Evolutionary conservation across 176 grass and related monocot genomes (phyloP).

Genomic region (Oropetium thomaeum): DNA sequence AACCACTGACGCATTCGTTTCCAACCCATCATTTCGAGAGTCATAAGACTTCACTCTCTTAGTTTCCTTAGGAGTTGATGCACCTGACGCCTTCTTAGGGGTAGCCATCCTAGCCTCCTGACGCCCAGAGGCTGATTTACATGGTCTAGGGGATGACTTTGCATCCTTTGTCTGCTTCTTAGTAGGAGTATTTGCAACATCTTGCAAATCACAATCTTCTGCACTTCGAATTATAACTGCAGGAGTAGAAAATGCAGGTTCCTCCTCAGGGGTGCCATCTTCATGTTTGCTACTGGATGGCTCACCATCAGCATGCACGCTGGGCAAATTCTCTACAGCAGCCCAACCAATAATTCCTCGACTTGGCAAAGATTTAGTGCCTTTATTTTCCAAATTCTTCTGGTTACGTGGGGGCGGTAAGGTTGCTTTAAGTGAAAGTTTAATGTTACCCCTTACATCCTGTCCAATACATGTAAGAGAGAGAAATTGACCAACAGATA

Average conservation of each 20-base stretch:
- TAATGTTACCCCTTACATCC: conserved; percentile 92
- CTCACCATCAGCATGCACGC: conserved; percentile 34
- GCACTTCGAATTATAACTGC: conserved; percentile 71
- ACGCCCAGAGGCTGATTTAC: background rate
- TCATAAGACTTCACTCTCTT: conserved; percentile 40
- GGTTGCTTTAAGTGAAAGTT: conserved; percentile 82
- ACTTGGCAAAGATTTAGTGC: conserved; percentile 39
- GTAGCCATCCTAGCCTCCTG: conserved; percentile 25
- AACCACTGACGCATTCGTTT: conserved; percentile 26
- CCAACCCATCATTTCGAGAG: conserved; percentile 21
- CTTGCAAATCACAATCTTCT: conserved; percentile 70
- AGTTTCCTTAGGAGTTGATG: conserved; percentile 26
- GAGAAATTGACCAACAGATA: conserved; percentile 76
- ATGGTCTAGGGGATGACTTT: conserved; percentile 57
- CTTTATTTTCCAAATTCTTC: conserved; percentile 24
- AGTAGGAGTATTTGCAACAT: conserved; percentile 36
- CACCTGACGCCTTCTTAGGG: conserved; percentile 36
- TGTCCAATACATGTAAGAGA: conserved; percentile 85
- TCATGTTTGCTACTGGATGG: conserved; percentile 35
- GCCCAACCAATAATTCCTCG: conserved; percentile 51
- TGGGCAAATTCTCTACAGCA: conserved; percentile 44
- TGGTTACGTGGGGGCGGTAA: conserved; percentile 41
- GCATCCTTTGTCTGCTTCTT: conserved; percentile 48
- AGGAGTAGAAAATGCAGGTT: conserved; percentile 40
- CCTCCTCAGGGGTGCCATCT: conserved; percentile 23